phyloP scores from a whole-genome alignment of 768 basidiomycete genomes.

The Mycena epipterygia region DNA sequence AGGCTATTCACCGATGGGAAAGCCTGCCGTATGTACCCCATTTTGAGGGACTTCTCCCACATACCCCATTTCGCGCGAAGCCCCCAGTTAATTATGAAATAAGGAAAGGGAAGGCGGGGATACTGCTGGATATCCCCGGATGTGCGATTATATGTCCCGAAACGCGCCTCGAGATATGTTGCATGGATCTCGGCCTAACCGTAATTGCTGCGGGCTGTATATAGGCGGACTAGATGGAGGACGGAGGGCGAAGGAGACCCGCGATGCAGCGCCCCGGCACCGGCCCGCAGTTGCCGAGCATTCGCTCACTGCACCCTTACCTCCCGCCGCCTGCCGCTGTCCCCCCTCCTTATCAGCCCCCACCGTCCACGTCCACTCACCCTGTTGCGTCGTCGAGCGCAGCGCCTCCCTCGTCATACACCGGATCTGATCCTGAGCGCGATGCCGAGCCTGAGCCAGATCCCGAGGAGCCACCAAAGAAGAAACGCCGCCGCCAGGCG shows the following conservation, averaged over 20 bases:
- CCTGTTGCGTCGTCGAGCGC: constrained; percentile 15
- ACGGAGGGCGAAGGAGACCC: neutral
- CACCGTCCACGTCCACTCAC: constrained; percentile 42
- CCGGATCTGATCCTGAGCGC: constrained; percentile 57
- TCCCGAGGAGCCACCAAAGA: constrained; percentile 74
- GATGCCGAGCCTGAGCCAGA: constrained; percentile 55
- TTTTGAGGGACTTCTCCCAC: too few relatives aligned
- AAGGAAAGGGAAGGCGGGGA: too few relatives aligned
- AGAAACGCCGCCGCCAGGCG: constrained; percentile 86
- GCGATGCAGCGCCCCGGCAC: constrained; percentile 10
- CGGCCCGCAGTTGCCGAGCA: constrained; percentile 65
- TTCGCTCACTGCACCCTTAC: constrained; percentile 77
- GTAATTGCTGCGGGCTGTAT: neutral
- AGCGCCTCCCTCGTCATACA: constrained; percentile 44
- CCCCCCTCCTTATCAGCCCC: too few relatives aligned
- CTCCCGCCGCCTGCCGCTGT: too few relatives aligned
- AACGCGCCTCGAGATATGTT: too few relatives aligned
- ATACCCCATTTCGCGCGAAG: too few relatives aligned
- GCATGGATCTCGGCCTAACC: too few relatives aligned
- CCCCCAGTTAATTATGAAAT: too few relatives aligned
- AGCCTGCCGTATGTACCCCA: too few relatives aligned
- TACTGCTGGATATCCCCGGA: too few relatives aligned
- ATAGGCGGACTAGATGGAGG: neutral
- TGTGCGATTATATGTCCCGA: too few relatives aligned
- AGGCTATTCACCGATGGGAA: too few relatives aligned